Evolutionary conservation across 345 rosid species (phyloP), one percentile per base, ranked within the genome.

Genomic region (Euphorbia peplus): DNA sequence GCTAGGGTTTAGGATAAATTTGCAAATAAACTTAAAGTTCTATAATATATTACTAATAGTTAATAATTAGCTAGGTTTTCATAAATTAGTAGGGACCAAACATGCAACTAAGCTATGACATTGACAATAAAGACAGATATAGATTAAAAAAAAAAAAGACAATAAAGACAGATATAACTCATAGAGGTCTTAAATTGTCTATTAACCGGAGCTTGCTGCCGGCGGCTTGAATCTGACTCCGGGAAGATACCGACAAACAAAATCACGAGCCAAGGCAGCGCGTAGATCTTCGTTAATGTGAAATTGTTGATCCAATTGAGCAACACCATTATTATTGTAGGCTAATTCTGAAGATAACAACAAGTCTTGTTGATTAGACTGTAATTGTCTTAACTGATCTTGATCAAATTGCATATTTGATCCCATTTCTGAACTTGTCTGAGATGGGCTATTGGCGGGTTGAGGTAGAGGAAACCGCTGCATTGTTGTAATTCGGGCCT

Each of bases 401-500:
- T n/a, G n/a, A 57, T 80, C 84, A 60, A 75, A 69, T 48, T 67
- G 74, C 73, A 65, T 26, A 44, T 44, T 44, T n/a, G 83, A 66
- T 8, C 60, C 57, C 68, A 78, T 32, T 28, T 73, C 75, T 4
- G 67, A 63, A 35, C 25, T 75, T 5, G 79, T 8, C 0, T 64
- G 73, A 8, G 77, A 70, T 2, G 57, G 37, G 53, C 54, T 64
- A 35, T 60, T 70, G 8, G 35, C 32, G 7, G 60, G 30, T 48
- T 14, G 74, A 64, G 71, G 65, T 18, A 28, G 54, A 51, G 86
- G 71, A 14, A 82, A 56, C 25, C 73, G 75, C 25, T 79, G 90
- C 73, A 91, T 22, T 28, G 84, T 76, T 1, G 90, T 79, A 42
- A 91, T 86, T 29, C 78, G 79, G 39, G 91, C 91, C 72, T 88